Conservation (phyloP, 1,284 basidiomycete genomes). For the Sanghuangporus weigelae region DNA sequence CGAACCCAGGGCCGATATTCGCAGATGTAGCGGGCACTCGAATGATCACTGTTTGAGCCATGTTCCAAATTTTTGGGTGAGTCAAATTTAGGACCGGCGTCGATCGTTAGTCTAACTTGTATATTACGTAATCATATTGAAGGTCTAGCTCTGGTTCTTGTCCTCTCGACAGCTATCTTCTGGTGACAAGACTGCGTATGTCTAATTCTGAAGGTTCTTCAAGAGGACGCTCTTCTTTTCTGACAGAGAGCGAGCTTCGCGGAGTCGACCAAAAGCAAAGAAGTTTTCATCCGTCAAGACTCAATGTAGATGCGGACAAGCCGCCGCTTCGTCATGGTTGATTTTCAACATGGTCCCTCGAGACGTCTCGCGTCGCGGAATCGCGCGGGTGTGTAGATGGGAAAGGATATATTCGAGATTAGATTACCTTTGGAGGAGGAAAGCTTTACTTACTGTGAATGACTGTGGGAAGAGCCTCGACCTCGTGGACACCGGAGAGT, state of each 20-base stretch:
- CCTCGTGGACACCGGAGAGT: neutral
- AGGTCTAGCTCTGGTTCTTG: neutral
- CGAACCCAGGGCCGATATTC: constrained; percentile 98
- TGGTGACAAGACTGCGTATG: neutral
- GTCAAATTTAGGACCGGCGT: neutral
- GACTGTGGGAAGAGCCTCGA: neutral
- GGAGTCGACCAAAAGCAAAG: neutral
- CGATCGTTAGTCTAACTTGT: neutral
- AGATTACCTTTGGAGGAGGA: neutral
- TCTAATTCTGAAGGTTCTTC: neutral
- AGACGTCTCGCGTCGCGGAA: neutral
- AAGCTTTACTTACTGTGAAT: neutral
- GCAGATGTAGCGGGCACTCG: constrained; percentile 94
- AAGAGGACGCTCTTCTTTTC: neutral
- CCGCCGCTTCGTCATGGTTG: too few relatives aligned
- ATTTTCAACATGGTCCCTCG: neutral
- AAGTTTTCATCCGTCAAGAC: neutral
- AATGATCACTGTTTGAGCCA: constrained; percentile 51
- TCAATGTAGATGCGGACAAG: neutral
- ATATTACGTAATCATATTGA: neutral
- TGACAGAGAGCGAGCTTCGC: neutral
- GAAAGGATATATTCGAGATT: neutral
- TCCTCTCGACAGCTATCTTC: neutral
- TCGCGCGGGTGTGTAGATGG: neutral
- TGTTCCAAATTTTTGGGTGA: neutral